Evolutionary conservation across 2,329 filamentous ascomycete species (phyloP).

Genomic region (Myriosclerotinia duriaeana): DNA sequence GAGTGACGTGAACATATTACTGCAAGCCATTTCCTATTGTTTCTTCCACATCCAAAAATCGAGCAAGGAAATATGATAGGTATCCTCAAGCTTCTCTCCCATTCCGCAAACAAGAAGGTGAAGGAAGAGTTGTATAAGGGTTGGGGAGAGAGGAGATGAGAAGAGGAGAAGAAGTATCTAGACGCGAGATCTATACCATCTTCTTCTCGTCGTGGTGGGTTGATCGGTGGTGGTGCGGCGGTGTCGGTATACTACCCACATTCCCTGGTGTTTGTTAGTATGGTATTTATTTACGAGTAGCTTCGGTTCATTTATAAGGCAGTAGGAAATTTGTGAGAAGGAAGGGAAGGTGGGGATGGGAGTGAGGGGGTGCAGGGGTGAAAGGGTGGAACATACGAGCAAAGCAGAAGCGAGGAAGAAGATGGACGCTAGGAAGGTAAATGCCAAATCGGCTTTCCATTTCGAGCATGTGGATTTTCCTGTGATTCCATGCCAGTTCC

Average conservation of each 20-base stretch:
- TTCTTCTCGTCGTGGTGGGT: conserved; percentile 7
- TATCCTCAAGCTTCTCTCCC: not conserved
- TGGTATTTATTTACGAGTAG: not conserved
- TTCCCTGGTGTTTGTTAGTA: conserved; percentile 8
- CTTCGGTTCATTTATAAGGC: no score
- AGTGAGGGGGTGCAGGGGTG: conserved; percentile 35
- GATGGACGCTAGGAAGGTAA: conserved; percentile 32
- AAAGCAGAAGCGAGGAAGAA: conserved; percentile 34
- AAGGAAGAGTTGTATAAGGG: not conserved
- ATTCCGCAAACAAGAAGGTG: not conserved
- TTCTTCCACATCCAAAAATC: not conserved
- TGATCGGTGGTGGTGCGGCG: conserved; percentile 14
- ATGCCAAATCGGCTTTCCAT: conserved; percentile 58
- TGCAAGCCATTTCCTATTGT: not conserved
- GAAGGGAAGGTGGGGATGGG: conserved; percentile 49
- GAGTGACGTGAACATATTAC: no score
- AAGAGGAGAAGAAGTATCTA: not conserved
- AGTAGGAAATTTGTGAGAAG: conserved; percentile 48
- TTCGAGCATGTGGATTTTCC: conserved; percentile 69
- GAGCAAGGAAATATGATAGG: not conserved
- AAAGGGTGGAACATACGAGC: conserved; percentile 35
- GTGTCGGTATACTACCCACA: conserved; percentile 22
- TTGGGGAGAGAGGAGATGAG: not conserved
- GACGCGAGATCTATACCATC: conserved; percentile 25
- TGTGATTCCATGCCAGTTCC: conserved; percentile 79